phyloP scores from a whole-genome alignment of 176 grass and related monocot genomes.

The Eleusine indica region DNA sequence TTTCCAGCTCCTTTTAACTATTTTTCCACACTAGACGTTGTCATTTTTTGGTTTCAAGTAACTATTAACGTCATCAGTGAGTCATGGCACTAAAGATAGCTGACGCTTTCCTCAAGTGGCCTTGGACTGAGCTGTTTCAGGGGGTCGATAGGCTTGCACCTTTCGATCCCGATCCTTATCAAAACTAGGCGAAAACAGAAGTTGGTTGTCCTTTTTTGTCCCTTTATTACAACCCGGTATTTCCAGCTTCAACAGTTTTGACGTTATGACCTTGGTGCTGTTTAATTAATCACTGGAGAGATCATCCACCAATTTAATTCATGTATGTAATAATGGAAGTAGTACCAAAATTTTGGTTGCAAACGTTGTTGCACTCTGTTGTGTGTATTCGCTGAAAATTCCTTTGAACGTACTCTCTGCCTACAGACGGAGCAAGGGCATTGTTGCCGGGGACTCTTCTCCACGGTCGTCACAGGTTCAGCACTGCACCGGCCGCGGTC shows the following conservation, averaged over 20 bases:
- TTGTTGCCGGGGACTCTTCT: constrained; percentile 43
- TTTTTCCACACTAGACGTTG: neutral
- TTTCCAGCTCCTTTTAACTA: neutral
- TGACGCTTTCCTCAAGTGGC: constrained; percentile 1
- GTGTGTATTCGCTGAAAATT: neutral
- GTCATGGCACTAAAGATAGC: constrained; percentile 10
- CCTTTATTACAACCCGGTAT: neutral
- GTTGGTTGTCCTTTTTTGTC: neutral
- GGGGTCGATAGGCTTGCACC: neutral
- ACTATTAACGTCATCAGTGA: constrained; percentile 1
- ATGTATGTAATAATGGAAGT: neutral
- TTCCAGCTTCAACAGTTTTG: neutral
- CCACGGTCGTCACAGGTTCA: constrained; percentile 38
- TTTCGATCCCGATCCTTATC: constrained; percentile 37
- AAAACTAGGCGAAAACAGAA: neutral
- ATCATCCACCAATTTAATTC: neutral
- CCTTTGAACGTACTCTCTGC: neutral
- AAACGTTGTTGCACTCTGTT: neutral
- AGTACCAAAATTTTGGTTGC: neutral
- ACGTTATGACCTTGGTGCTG: neutral
- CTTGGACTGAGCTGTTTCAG: neutral
- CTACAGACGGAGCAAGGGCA: constrained; percentile 38
- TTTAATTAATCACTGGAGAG: neutral
- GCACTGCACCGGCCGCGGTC: constrained; percentile 45
- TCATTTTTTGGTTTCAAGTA: neutral